Percentiles rank a stretch among this genome's conserved stretches.
Evolutionary conservation across 192 early-diverging fungal genomes (phyloP).

Genomic region (Coemansia aciculifera): DNA sequence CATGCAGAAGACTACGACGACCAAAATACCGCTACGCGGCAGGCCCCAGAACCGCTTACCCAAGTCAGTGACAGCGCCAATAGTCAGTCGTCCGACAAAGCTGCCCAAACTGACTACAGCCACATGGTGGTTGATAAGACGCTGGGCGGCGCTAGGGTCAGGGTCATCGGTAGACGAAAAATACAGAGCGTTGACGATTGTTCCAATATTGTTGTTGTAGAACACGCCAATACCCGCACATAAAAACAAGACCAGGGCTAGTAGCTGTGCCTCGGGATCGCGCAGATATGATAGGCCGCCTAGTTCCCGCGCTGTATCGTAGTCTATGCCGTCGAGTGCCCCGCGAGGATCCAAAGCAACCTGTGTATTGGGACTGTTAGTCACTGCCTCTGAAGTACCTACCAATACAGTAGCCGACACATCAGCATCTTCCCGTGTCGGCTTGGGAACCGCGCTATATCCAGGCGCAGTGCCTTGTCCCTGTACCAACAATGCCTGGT

Average conservation of each 20-base stretch:
- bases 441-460: constrained; percentile 17
- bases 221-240: constrained; percentile 56
- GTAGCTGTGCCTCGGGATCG: constrained; percentile 53
- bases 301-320: constrained; percentile 51
- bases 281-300: constrained; percentile 44
- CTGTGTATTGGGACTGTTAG: not conserved
- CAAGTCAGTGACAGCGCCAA: constrained; percentile 41
- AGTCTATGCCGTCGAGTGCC: constrained; percentile 39
- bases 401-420: not conserved
- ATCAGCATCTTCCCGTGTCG: not conserved
- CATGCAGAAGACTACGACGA: constrained; percentile 30
- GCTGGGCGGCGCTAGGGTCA: constrained; percentile 40
- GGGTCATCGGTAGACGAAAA: constrained; percentile 37
- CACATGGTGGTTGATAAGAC: constrained; percentile 55
- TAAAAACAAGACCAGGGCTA: constrained; percentile 49
- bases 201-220: constrained; percentile 57
- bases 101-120: constrained; percentile 50
- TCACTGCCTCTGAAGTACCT: not conserved
- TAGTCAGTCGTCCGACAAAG: constrained; percentile 45
- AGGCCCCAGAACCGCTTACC: constrained; percentile 45
- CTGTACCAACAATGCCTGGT: constrained; percentile 18
- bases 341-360: not conserved
- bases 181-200: constrained; percentile 54
- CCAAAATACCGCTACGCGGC: constrained; percentile 50
- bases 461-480: not conserved